Percentiles rank a stretch among this genome's conserved stretches.
Conservation (phyloP, 176 grass and related monocot genomes). For the Lolium multiflorum region DNA sequence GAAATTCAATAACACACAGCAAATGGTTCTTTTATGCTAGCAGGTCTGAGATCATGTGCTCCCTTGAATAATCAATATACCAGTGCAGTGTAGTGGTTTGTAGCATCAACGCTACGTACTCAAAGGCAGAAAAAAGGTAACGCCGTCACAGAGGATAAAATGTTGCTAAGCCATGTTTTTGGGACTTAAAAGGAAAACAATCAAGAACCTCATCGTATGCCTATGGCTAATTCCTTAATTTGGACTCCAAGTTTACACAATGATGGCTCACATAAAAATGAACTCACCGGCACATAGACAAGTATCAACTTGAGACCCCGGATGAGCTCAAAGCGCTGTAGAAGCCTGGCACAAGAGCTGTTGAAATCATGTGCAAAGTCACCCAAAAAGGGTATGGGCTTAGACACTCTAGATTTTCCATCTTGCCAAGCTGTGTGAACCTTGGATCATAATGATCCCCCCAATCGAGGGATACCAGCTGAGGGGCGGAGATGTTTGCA, state of each 20-base stretch:
- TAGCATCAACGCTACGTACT: background rate
- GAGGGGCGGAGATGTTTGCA: background rate
- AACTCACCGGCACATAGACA: background rate
- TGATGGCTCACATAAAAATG: background rate
- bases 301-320: background rate
- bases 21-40: background rate
- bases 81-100: background rate
- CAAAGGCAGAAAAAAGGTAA: background rate
- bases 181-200: background rate
- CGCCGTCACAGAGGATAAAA: too few species aligned
- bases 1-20: background rate
- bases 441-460: background rate
- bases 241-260: background rate
- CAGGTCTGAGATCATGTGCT: background rate
- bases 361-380: background rate
- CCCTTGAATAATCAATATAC: background rate
- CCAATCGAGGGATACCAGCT: background rate
- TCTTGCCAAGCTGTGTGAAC: background rate
- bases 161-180: too few species aligned
- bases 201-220: background rate
- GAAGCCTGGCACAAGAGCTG: background rate
- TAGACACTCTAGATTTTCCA: background rate
- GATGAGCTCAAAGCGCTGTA: background rate
- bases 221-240: background rate
- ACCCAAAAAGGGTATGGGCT: background rate